Evolutionary conservation across 345 rosid genomes (phyloP), one percentile per base, ranked within the genome.

Genomic region (Eucalyptus shirleyi): DNA sequence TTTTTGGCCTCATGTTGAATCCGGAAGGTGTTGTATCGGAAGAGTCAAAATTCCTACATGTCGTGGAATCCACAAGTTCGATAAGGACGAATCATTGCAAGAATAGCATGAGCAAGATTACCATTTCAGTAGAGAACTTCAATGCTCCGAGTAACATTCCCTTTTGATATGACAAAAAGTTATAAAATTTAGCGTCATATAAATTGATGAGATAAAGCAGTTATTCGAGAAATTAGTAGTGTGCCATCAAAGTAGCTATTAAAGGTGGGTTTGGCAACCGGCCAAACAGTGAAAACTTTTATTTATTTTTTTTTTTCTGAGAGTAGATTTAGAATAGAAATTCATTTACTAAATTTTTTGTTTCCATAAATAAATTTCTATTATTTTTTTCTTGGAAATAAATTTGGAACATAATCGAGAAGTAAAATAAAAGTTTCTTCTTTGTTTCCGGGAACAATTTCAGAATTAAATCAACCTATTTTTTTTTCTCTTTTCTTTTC

Each of bases 231-330:
- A n/a, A 65, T 0, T n/a, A 65, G 77, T 15, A 65, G 40, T 7
- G 12, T 7, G 9, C 77, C 3, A 2, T 15, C 6, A 15, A 30
- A 17, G 77, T 15, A 65, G 6, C 3, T 65, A 65, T 65, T 65
- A 15, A 8, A 0, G 11, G 59, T 0, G 5, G 2, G 0, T 53
- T 53, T 53, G 11, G 26, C 2, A 53, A 53, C 11, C 1, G 2
- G 26, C 5, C 11, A 21, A 53, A 53, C 1, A 8, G 0, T 53
- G 59, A 53, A 53, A 53, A 53, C 3, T 45, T 0, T 8, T 53
- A 0, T 44, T 44, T 53, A 1, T 53, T 21, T 2, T 53, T 19
- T 53, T 53, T 0, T 19, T 53, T 0, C 0, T 0, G 0, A 53
- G 0, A 53, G 1, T 53, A 53, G 0, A 53, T 53, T 53, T 53